Base-by-base conservation (phyloP, 306 rosid genomes). In the Glycine latifolia region DNA sequence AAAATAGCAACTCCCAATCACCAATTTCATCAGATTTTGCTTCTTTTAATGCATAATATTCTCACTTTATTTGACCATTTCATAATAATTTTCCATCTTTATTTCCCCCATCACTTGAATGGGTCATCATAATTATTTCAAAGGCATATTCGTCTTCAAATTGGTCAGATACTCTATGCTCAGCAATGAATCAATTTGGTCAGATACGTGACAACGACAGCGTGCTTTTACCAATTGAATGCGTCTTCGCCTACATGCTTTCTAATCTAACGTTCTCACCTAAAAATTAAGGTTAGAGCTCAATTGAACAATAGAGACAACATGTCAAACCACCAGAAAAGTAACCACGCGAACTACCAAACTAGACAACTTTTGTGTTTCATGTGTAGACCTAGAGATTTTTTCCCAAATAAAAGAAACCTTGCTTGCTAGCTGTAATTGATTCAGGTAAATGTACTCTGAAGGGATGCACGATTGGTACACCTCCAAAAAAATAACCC, bases 81-180 rank as follows among this genome's bases (percentile, higher is more conserved):
- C 33, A 67, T 8, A 47, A 41, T 8, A 41, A 67, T 66, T 14
- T 44, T 67, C 37, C 15, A 46, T 44, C 3, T 14, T 14, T 68
- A 55, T 16, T 44, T 69, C 10, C 41, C 3, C 5, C 8, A 0
- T 68, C 11, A 47, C 16, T 26, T 26, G 31, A 26, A 26, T 26
- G 31, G 12, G 43, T 3, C 12, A 49, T 49, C 4, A 71, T 39
- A 37, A 39, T 71, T 11, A 12, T 58, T 58, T 1, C 20, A 26
- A 71, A 49, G 44, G 76, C 17, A 71, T 49, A 71, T 71, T 71
- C 75, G 60, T 13, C 31, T 26, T 26, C 31, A 26, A 26, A 26
- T 26, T 26, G 31, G 31, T 26, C 2, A 47, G 59, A 70, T 70
- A 47, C 53, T 44, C 8, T 4, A 15, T 44, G 2, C 10, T 4